phyloP scores from a whole-genome alignment of 2,329 filamentous ascomycete species.

The Aspergillus pseudoglaucus region DNA sequence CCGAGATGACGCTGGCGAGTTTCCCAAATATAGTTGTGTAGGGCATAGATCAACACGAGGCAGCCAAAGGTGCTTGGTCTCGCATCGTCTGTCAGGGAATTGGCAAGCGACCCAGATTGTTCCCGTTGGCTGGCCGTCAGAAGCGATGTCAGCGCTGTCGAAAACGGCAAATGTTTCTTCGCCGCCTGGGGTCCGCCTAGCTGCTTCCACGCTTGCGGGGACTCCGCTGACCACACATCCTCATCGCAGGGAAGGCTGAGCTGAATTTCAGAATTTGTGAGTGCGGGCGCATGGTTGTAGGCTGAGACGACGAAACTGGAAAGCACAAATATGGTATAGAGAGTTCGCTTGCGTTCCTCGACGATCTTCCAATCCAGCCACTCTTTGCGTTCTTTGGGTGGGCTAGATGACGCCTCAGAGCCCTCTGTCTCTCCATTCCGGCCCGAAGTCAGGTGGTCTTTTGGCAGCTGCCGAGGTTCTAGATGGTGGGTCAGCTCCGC shows the following conservation, averaged over 20 bases:
- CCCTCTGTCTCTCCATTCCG: slow-evolving; percentile 50
- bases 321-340: slow-evolving; percentile 84
- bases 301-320: slow-evolving; percentile 86
- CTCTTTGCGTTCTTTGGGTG: slow-evolving; percentile 44
- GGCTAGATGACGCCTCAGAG: slow-evolving; percentile 21
- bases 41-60: slow-evolving; percentile 81
- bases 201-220: slow-evolving; percentile 70
- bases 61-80: slow-evolving; percentile 88
- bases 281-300: slow-evolving; percentile 83
- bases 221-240: slow-evolving; percentile 79
- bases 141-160: slow-evolving; percentile 71
- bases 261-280: slow-evolving; percentile 89
- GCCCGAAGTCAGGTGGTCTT: slow-evolving; percentile 41
- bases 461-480: slow-evolving; percentile 30
- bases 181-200: slow-evolving; percentile 68
- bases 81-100: slow-evolving; percentile 50
- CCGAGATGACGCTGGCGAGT: slow-evolving; percentile 84
- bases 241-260: slow-evolving; percentile 90
- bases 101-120: slow-evolving; percentile 41
- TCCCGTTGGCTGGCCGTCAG: slow-evolving; percentile 68
- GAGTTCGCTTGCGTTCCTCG: slow-evolving; percentile 87
- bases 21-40: slow-evolving; percentile 99
- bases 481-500: slow-evolving; percentile 62
- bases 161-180: slow-evolving; percentile 69
- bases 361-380: slow-evolving; percentile 85